phyloP scores from a whole-genome alignment of 306 rosid genomes.

The Psophocarpus tetragonolobus region DNA sequence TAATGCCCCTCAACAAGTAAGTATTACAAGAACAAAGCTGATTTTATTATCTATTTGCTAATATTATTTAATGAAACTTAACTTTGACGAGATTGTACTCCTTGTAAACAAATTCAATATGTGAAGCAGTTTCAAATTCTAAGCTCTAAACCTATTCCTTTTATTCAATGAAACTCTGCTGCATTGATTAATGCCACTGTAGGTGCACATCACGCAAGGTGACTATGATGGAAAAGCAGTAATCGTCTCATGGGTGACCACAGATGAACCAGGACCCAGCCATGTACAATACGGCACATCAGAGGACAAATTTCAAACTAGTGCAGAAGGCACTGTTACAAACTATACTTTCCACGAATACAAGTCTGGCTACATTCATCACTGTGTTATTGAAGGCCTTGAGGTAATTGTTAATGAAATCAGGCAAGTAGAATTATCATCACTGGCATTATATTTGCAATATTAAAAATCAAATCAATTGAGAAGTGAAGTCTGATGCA shows the following conservation, averaged over 20 bases:
- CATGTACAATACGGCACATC: conserved; percentile 68
- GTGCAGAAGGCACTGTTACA: conserved; percentile 57
- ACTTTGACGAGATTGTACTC: background rate
- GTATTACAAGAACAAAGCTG: conserved; percentile 1
- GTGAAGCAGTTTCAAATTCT: background rate
- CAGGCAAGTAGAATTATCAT: conserved; percentile 19
- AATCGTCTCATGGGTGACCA: conserved; percentile 87
- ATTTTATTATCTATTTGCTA: background rate
- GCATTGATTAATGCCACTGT: conserved; percentile 27
- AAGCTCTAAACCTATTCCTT: background rate
- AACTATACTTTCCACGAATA: conserved; percentile 81
- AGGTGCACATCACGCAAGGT: conserved; percentile 99
- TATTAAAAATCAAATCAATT: conserved; percentile 20
- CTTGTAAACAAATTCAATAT: background rate
- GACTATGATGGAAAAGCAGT: conserved; percentile 96
- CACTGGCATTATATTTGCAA: conserved; percentile 5
- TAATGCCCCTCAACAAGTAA: conserved; percentile 95
- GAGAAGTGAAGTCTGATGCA: background rate
- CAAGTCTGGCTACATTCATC: conserved; percentile 91
- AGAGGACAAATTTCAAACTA: conserved; percentile 43
- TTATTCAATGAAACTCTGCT: background rate
- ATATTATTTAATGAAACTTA: background rate
- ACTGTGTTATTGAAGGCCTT: conserved; percentile 77
- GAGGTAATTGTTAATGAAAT: conserved; percentile 53
- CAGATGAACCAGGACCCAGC: conserved; percentile 66